A percentile compares a stretch with the other conserved stretches of the same genome.
These are phyloP conservation scores for Didymella keratinophila DNA, from an alignment of 2,329 filamentous ascomycete species.

Conservation along the genomic window DNA sequence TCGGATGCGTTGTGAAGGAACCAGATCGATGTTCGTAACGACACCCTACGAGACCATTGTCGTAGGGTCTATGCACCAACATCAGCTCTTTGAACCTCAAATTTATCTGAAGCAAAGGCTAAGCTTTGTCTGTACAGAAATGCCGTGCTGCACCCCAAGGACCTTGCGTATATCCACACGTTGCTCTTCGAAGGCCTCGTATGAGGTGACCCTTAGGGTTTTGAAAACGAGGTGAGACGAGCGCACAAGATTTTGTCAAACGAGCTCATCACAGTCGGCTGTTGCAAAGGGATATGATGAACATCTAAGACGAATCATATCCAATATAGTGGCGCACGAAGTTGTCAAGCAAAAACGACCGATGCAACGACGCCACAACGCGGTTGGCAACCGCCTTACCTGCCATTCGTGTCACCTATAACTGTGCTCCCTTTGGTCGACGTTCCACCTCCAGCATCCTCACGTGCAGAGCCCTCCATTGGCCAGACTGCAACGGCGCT, in stretches of 20 bases:
- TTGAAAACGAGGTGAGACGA: constrained; percentile 10
- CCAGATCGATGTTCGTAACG: constrained; percentile 1
- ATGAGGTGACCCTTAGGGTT: constrained; percentile 7
- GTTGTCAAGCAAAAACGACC: constrained; percentile 12
- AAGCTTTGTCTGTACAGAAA: not conserved
- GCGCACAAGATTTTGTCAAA: constrained; percentile 16
- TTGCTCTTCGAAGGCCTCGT: not conserved
- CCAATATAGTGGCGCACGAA: constrained; percentile 22
- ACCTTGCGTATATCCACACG: constrained; percentile 6
- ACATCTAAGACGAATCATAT: constrained; percentile 13
- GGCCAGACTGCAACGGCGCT: constrained; percentile 3
- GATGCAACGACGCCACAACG: constrained; percentile 23
- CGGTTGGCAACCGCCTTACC: constrained; percentile 18
- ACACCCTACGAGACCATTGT: not conserved
- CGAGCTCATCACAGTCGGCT: not conserved
- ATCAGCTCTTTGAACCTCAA: not conserved
- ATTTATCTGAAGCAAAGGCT: constrained; percentile 9
- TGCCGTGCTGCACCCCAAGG: not conserved
- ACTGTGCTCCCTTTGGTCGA: constrained; percentile 11
- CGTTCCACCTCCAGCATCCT: constrained; percentile 9
- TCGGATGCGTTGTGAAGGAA: not conserved
- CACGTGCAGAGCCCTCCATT: constrained; percentile 4
- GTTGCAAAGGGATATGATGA: constrained; percentile 3
- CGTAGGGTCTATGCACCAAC: not conserved
- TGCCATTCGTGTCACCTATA: constrained; percentile 9